Evolutionary conservation across 1,284 basidiomycete species (phyloP), one percentile per base, ranked within the genome.

Genomic region (Kwoniella shivajii): DNA sequence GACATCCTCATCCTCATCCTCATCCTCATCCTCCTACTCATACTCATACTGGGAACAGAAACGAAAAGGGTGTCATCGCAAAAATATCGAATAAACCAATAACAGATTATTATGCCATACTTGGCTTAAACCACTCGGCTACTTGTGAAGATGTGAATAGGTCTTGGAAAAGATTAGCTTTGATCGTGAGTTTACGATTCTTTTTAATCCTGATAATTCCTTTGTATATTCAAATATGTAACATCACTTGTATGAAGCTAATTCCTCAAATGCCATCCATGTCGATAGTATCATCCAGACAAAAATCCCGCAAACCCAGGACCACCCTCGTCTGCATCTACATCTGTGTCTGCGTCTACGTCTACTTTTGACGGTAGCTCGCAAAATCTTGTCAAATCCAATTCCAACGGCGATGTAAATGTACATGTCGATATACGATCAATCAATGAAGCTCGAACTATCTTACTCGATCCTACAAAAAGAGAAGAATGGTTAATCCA

Each of bases 371-470:
- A n/a, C n/a, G n/a, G n/a, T n/a, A n/a, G n/a, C n/a, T n/a, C n/a
- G n/a, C n/a, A n/a, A n/a, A n/a, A n/a, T 18, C 10, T 31, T 33
- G 13, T 18, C 6, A 18, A 18, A 18, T n/a, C 4, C 34, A 20
- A 26, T 29, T 16, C 14, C 14, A 33, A 44, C 14, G 39, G 31
- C 11, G 52, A 55, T 44, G 29, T 20, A 16, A 30, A 22, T 41
- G 18, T 14, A 14, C 38, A 22, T 9, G 31, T 45, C 2, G 67
- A 73, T 53, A 72, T 77, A 20, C 50, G 68, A 3, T 57, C 69
- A 13, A 54, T 79, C 18, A 79, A 78, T 54, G 69, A 77, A 56
- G 78, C 78, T 6, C 70, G 72, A 50, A 67, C 65, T 16, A 66
- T 78, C 1, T 60, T 80, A 14, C 66, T 67, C 6, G 72, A 78